Conservation (phyloP, 441 rosid genomes). For the Adansonia madagascariensis region DNA sequence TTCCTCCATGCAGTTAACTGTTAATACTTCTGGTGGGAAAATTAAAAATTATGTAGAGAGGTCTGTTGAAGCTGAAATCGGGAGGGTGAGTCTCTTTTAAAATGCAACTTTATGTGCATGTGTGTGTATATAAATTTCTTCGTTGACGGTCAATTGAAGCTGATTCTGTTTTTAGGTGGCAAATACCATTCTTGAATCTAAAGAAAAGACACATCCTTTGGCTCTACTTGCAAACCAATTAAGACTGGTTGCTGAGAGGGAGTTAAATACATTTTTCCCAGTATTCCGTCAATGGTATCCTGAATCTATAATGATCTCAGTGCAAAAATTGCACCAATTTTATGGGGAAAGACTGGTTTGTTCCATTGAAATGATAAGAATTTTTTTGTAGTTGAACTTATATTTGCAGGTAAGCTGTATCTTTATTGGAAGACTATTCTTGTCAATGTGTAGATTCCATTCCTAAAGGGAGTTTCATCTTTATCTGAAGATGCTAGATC, state of each 20-base stretch:
- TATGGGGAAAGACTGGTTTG: slow-evolving; percentile 96
- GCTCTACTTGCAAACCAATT: slow-evolving; percentile 88
- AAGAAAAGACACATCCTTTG: slow-evolving; percentile 69
- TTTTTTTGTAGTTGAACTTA: slow-evolving; percentile 12
- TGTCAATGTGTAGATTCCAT: slow-evolving; percentile 65
- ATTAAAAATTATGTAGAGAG: slow-evolving; percentile 65
- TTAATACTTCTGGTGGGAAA: slow-evolving; percentile 51
- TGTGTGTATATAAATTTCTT: background rate
- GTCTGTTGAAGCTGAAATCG: slow-evolving; percentile 72
- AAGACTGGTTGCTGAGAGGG: slow-evolving; percentile 74
- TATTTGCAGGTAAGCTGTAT: background rate
- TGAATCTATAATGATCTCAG: slow-evolving; percentile 68
- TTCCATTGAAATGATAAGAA: slow-evolving; percentile 23
- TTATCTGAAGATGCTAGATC: slow-evolving; percentile 80
- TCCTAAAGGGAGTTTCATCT: slow-evolving; percentile 70
- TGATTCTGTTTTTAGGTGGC: slow-evolving; percentile 57
- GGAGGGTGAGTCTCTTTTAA: slow-evolving; percentile 55
- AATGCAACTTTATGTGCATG: background rate
- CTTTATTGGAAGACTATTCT: slow-evolving; percentile 26
- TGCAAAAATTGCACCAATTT: slow-evolving; percentile 68
- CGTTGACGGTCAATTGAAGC: slow-evolving; percentile 9
- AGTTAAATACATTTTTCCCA: slow-evolving; percentile 71
- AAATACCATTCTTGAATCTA: slow-evolving; percentile 58
- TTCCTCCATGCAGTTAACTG: slow-evolving; percentile 53
- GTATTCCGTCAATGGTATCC: slow-evolving; percentile 67